phyloP scores from a whole-genome alignment of 2,329 filamentous ascomycete genomes.

The Sarocladium strictum region DNA sequence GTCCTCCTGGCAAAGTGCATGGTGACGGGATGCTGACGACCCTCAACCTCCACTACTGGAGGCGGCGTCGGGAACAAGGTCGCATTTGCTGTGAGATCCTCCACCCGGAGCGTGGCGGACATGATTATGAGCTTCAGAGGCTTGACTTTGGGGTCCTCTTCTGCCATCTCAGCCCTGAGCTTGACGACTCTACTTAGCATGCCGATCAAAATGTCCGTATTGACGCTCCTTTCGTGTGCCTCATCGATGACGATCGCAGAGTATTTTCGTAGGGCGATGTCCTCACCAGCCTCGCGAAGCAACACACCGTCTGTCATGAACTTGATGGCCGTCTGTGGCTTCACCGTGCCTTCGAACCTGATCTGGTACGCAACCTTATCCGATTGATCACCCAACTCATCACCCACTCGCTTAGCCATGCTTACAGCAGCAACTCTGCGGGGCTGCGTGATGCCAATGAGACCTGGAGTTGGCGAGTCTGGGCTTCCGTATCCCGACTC shows the following conservation, averaged over 20 bases:
- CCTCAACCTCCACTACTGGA: slow-evolving; percentile 83
- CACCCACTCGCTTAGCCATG: slow-evolving; percentile 86
- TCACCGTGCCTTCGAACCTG: slow-evolving; percentile 82
- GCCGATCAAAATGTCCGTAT: slow-evolving; percentile 96
- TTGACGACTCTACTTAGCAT: slow-evolving; percentile 93
- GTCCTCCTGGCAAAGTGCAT: slow-evolving; percentile 83
- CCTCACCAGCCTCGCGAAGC: slow-evolving; percentile 82
- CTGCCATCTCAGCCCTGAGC: slow-evolving; percentile 67
- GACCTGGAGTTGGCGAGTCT: slow-evolving; percentile 73
- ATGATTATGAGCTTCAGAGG: slow-evolving; percentile 94
- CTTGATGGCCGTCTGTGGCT: slow-evolving; percentile 80
- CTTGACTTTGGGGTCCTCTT: slow-evolving; percentile 63
- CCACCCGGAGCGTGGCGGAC: slow-evolving; percentile 89
- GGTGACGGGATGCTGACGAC: slow-evolving; percentile 85
- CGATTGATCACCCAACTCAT: slow-evolving; percentile 76
- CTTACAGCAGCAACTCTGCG: slow-evolving; percentile 92
- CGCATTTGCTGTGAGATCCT: slow-evolving; percentile 81
- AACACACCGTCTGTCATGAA: slow-evolving; percentile 99
- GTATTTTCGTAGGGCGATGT: slow-evolving; percentile 84
- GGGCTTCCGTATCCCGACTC: slow-evolving; percentile 86
- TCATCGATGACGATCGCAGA: slow-evolving; percentile 94
- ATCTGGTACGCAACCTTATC: slow-evolving; percentile 86
- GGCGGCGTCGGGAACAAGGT: slow-evolving; percentile 73
- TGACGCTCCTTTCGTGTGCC: slow-evolving; percentile 93
- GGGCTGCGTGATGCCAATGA: slow-evolving; percentile 94